A percentile compares a stretch with the other conserved stretches of the same genome.
Evolutionary conservation across 208 protist species (phyloP).

Genomic region (Leishmania aethiopica): DNA sequence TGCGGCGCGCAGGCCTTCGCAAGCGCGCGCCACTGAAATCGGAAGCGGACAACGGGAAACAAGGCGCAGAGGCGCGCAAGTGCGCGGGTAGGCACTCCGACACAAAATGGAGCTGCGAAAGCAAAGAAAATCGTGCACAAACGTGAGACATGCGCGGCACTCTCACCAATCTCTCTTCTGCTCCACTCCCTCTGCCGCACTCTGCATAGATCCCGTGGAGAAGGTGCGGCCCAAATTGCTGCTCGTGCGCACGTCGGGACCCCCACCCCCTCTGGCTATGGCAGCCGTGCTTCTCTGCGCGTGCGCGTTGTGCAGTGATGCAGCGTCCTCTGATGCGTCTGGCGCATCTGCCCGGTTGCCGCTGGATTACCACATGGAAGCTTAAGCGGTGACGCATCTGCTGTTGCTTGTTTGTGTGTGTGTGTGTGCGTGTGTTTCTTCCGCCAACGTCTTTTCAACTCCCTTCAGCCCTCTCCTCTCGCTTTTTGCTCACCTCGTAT

Average conservation of each 20-base stretch:
- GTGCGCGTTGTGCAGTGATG: background rate
- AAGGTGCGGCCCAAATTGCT: background rate
- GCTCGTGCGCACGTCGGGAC: background rate
- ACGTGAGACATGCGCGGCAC: background rate
- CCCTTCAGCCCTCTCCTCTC: background rate
- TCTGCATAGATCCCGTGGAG: background rate
- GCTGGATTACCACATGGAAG: background rate
- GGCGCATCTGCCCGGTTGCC: background rate
- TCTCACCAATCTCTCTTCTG: background rate
- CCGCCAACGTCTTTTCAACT: background rate
- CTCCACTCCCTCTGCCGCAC: background rate
- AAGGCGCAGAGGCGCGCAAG: background rate
- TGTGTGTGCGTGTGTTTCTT: background rate
- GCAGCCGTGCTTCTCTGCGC: background rate
- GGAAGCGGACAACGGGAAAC: background rate
- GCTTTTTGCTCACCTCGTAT: background rate
- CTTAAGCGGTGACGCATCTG: background rate
- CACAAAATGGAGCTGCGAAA: background rate
- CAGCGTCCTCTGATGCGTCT: background rate
- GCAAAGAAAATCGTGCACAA: background rate
- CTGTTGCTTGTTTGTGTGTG: background rate
- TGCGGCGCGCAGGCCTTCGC: background rate
- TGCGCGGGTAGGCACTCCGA: background rate
- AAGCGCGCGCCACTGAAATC: background rate
- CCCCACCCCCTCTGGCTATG: background rate